Evolutionary conservation across 176 grass and related monocot genomes (phyloP).

Genomic region (Lolium multiflorum): DNA sequence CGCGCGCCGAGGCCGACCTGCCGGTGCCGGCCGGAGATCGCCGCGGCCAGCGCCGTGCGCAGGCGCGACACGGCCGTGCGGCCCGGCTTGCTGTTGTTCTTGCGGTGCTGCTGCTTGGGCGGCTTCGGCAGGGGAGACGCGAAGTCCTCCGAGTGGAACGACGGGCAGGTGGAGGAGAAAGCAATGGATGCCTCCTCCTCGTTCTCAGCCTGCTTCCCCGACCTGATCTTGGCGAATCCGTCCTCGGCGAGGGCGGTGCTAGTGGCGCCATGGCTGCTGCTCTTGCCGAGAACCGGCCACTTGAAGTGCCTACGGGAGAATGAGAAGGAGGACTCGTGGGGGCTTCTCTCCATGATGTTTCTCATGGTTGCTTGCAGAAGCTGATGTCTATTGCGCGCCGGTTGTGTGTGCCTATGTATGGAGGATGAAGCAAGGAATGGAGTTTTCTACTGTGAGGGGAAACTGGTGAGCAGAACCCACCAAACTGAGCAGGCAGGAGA

Average conservation of each 20-base stretch:
- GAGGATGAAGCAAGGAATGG: constrained; percentile 28
- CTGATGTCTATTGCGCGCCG: neutral
- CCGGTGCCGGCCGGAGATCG: constrained; percentile 56
- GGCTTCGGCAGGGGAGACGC: constrained; percentile 42
- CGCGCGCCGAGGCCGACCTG: constrained; percentile 64
- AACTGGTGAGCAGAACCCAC: constrained; percentile 60
- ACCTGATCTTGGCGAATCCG: constrained; percentile 28
- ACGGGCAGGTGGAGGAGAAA: constrained; percentile 58
- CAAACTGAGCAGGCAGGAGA: constrained; percentile 49
- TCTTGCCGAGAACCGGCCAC: constrained; percentile 76
- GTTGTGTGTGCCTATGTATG: neutral
- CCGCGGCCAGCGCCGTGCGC: constrained; percentile 55
- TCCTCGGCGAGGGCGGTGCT: constrained; percentile 32
- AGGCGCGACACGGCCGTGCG: constrained; percentile 54
- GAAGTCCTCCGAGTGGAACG: constrained; percentile 63
- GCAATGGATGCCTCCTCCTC: constrained; percentile 61
- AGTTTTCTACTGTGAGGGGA: constrained; percentile 43
- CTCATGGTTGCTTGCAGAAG: constrained; percentile 63
- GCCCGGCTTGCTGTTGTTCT: constrained; percentile 24
- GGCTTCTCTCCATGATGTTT: constrained; percentile 80
- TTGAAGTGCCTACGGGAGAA: constrained; percentile 94
- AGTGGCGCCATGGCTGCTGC: constrained; percentile 43
- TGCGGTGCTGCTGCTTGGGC: constrained; percentile 38
- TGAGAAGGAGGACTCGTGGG: constrained; percentile 84
- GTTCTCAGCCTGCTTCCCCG: constrained; percentile 38